Evolutionary conservation across 2,329 filamentous ascomycete genomes (phyloP), one percentile per base, ranked within the genome.

Genomic region (Botrytis sinoallii): DNA sequence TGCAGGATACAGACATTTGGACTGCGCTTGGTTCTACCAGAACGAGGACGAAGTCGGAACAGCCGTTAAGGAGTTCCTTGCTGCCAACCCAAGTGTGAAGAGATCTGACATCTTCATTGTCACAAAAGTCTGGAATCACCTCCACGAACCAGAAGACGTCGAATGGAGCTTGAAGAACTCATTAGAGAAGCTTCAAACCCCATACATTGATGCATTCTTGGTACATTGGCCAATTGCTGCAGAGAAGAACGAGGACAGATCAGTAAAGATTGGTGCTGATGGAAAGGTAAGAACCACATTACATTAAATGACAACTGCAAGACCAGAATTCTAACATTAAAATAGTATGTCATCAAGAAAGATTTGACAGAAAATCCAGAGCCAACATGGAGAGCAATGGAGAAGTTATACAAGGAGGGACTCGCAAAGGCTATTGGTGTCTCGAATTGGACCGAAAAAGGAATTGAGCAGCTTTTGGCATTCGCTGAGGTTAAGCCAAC

Each of bases 31-130:
- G 85, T 92, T 90, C 83, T 94, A 94, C 83, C 89, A 86, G 78
- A 94, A 97, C 82, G 94, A 97, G 83, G 87, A 91, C 63, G 93
- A 95, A 82, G 93, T 97, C n/a, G 94, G 94, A 75, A 84, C 90
- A 80, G 93, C 92, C 14, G 87, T 97, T 69, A 88, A 89, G 81
- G 90, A 92, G 73, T 93, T 92, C 42, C 90, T 96, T 77, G 86
- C 85, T 40, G 70, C 65, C 35, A 78, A 79, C 70, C 84, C 89
- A 8, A 91, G 91, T 35, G 85, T 88, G 74, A 92, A 91, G 92
- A 72, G 78, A 55, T 52, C 75, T 44, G 77, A 79, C 44, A 76
- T 79, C 42, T 79, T 79, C 75, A 77, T 79, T 42, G 78, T 77
- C 22, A 79, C 78, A 6, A 79, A 79, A 74, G 77, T 79, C 29